A percentile compares a stretch with the other conserved stretches of the same genome.
These are phyloP conservation scores for Teratosphaeria destructans DNA, from an alignment of 2,329 filamentous ascomycete genomes.

Conservation along the genomic window DNA sequence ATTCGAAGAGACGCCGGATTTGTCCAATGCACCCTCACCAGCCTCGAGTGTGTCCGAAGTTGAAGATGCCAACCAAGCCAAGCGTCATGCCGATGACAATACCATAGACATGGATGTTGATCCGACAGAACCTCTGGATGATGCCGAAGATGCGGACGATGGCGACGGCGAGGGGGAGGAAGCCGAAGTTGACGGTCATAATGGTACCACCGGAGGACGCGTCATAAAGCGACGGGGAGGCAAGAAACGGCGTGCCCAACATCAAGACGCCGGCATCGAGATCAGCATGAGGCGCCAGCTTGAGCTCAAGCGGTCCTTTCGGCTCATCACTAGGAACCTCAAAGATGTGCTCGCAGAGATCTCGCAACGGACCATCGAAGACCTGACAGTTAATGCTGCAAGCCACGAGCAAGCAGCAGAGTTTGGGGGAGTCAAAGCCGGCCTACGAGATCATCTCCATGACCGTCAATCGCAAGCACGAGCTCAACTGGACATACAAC, in stretches of 20 bases:
- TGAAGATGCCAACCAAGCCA: slow-evolving; percentile 6
- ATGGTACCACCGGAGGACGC: slow-evolving; percentile 9
- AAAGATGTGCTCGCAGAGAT: slow-evolving; percentile 58
- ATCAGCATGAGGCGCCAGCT: slow-evolving; percentile 47
- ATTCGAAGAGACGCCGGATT: slow-evolving; percentile 11
- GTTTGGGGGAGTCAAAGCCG: slow-evolving; percentile 38
- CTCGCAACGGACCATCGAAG: slow-evolving; percentile 49
- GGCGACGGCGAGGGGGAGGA: slow-evolving; percentile 16
- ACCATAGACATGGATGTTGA: slow-evolving; percentile 2
- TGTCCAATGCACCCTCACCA: slow-evolving; percentile 10
- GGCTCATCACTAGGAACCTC: slow-evolving; percentile 51
- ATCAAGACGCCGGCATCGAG: slow-evolving; percentile 37
- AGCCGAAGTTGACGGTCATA: slow-evolving; percentile 16
- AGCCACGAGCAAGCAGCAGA: slow-evolving; percentile 45
- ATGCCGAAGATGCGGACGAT: slow-evolving; percentile 9
- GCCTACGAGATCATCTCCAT: slow-evolving; percentile 41
- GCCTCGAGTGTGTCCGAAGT: slow-evolving; percentile 13
- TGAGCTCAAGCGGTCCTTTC: slow-evolving; percentile 55
- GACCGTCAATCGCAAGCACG: slow-evolving; percentile 29
- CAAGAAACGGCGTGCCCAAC: slow-evolving; percentile 37
- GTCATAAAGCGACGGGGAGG: slow-evolving; percentile 10
- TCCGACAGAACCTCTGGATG: background rate
- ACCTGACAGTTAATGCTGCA: slow-evolving; percentile 45
- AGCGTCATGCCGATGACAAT: slow-evolving; percentile 5
- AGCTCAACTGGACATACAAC: slow-evolving; percentile 27